Evolutionary conservation across 1,284 basidiomycete genomes (phyloP).

Genomic region (Cronartium quercuum): DNA sequence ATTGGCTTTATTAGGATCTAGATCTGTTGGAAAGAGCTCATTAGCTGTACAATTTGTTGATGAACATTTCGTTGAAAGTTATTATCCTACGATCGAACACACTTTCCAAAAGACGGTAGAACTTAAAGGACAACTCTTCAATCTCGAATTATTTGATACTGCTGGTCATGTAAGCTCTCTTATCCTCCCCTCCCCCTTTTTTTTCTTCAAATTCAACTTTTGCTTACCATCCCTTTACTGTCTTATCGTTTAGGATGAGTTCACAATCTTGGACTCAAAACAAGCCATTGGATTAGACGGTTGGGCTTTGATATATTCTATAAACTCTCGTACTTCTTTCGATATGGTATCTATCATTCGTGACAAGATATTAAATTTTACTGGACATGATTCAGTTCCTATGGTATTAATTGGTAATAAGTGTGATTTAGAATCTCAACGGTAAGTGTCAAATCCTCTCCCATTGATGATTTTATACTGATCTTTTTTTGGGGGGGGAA

Average conservation of each 20-base stretch:
- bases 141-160: conserved; percentile 97
- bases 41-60: conserved; percentile 68
- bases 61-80: conserved; percentile 47
- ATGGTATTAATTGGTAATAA: conserved; percentile 37
- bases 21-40: conserved; percentile 74
- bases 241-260: conserved; percentile 22
- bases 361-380: conserved; percentile 34
- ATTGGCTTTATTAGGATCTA: conserved; percentile 71
- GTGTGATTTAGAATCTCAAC: conserved; percentile 27
- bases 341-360: conserved; percentile 38
- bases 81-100: conserved; percentile 68
- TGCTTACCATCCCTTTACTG: not conserved
- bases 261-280: conserved; percentile 43
- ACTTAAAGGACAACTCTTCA: conserved; percentile 76
- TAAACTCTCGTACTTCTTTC: conserved; percentile 27
- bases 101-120: conserved; percentile 78
- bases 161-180: conserved; percentile 64
- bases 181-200: not conserved
- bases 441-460: not conserved
- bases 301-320: conserved; percentile 37
- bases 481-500: no score
- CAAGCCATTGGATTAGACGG: conserved; percentile 48
- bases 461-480: no score
- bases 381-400: conserved; percentile 22
- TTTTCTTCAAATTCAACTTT: not conserved